Evolutionary conservation across 495 filamentous ascomycete species (phyloP).

Genomic region (Pseudotulostoma volvatum): DNA sequence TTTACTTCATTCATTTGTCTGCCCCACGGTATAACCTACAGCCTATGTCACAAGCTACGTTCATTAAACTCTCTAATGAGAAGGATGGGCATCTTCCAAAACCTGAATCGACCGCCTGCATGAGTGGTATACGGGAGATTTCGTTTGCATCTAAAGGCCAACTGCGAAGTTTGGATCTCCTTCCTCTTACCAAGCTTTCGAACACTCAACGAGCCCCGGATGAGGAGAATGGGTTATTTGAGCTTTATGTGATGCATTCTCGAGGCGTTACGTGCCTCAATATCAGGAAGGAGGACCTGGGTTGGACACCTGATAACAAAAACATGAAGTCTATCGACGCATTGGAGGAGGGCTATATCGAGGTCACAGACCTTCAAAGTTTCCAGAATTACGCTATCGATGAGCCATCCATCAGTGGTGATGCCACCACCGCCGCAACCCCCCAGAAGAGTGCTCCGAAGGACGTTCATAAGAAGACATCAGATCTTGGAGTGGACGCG

Average conservation of each 20-base stretch:
- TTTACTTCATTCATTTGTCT: slow-evolving; percentile 91
- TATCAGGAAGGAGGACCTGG: slow-evolving; percentile 74
- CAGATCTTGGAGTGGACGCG: slow-evolving; percentile 14
- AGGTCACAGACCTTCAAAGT: slow-evolving; percentile 33
- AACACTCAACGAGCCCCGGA: slow-evolving; percentile 30
- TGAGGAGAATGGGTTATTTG: slow-evolving; percentile 54
- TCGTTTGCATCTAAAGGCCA: slow-evolving; percentile 78
- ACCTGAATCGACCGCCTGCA: slow-evolving; percentile 84
- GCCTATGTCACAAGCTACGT: slow-evolving; percentile 69
- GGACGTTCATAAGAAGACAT: slow-evolving; percentile 24
- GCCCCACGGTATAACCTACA: slow-evolving; percentile 76
- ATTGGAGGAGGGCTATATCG: slow-evolving; percentile 42
- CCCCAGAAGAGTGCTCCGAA: slow-evolving; percentile 20
- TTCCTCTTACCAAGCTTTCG: slow-evolving; percentile 38
- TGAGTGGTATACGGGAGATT: slow-evolving; percentile 89
- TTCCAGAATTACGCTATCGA: slow-evolving; percentile 26
- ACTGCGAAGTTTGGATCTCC: slow-evolving; percentile 76
- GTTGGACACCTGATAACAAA: slow-evolving; percentile 76
- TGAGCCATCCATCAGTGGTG: slow-evolving; percentile 36
- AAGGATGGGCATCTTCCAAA: slow-evolving; percentile 60
- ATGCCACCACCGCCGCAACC: slow-evolving; percentile 16
- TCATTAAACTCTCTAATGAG: slow-evolving; percentile 54
- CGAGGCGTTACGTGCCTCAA: slow-evolving; percentile 78
- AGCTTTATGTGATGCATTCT: slow-evolving; percentile 94
- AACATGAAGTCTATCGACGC: slow-evolving; percentile 62